These are phyloP conservation scores for Casuarina cunninghamiana DNA, from an alignment of 306 rosid species.

Conservation along the genomic window DNA sequence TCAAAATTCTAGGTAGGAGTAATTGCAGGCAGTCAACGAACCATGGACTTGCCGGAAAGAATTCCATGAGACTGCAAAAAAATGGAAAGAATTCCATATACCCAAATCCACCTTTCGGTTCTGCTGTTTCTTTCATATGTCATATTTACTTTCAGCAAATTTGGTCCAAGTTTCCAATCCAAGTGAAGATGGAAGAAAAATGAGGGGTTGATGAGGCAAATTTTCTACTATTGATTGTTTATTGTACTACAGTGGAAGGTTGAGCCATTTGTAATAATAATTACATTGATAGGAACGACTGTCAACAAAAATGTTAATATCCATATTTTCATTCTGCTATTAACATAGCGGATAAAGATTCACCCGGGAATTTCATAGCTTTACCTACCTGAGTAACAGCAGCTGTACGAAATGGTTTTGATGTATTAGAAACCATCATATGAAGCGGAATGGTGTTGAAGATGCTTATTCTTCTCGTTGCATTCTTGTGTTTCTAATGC, in stretches of 20 bases:
- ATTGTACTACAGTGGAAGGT: background rate
- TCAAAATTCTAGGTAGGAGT: background rate
- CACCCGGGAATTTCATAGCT: background rate
- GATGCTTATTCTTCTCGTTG: background rate
- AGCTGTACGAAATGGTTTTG: background rate
- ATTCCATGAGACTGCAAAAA: too few relatives aligned
- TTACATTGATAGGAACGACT: background rate
- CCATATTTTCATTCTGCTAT: background rate
- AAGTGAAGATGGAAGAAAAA: background rate
- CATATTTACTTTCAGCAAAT: background rate
- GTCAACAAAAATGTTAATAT: background rate
- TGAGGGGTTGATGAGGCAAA: background rate
- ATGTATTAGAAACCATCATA: background rate
- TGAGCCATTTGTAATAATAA: background rate
- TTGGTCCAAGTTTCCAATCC: background rate
- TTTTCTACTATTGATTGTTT: background rate
- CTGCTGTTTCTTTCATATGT: background rate
- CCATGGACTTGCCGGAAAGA: background rate
- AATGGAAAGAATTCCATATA: background rate
- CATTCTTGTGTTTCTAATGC: too few relatives aligned
- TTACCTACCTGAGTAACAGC: background rate
- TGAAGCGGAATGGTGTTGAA: background rate
- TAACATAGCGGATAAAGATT: background rate
- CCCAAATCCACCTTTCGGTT: background rate
- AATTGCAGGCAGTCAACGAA: background rate